Conservation (phyloP, 2,329 filamentous ascomycete species). For the Raffaelea deltoideospora region DNA sequence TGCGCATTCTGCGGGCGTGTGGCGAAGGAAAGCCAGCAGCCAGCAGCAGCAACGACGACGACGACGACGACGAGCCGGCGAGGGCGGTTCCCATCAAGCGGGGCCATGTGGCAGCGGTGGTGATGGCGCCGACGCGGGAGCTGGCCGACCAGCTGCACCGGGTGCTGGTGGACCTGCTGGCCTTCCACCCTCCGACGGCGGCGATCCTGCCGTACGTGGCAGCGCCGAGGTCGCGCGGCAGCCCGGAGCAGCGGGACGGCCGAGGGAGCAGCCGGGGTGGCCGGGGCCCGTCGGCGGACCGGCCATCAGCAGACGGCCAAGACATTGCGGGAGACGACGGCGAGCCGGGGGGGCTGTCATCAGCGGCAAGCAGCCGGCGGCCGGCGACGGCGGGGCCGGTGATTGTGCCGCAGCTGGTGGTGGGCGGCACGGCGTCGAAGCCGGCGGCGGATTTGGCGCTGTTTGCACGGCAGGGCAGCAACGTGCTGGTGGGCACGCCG, state of each 20-base stretch:
- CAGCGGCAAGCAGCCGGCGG: slow-evolving; percentile 14
- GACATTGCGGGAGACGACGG: slow-evolving; percentile 8
- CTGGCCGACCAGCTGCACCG: slow-evolving; percentile 80
- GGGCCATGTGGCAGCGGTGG: slow-evolving; percentile 78
- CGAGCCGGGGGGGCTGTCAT: background rate
- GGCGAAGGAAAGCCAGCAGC: no score
- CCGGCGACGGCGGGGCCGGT: slow-evolving; percentile 28
- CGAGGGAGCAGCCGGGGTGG: slow-evolving; percentile 11
- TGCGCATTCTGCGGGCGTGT: slow-evolving; percentile 67
- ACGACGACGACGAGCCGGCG: background rate
- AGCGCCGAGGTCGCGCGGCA: background rate
- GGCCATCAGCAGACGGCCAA: slow-evolving; percentile 6
- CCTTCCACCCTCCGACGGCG: slow-evolving; percentile 70
- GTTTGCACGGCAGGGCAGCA: slow-evolving; percentile 74
- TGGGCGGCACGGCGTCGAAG: slow-evolving; percentile 57
- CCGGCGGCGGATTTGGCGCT: slow-evolving; percentile 74
- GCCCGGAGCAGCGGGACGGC: background rate
- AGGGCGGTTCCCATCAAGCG: slow-evolving; percentile 77
- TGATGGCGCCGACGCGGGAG: slow-evolving; percentile 87
- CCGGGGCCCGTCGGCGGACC: background rate
- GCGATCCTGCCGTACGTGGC: slow-evolving; percentile 38
- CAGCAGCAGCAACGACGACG: slow-evolving; percentile 24
- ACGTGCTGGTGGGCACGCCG: slow-evolving; percentile 74
- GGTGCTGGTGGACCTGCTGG: slow-evolving; percentile 60
- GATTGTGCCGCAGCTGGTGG: slow-evolving; percentile 75